Percentiles rank a stretch among this genome's conserved stretches.
These are phyloP conservation scores for Coemansia sp. DNA, from an alignment of 192 early-diverging fungal genomes.

Conservation along the genomic window DNA sequence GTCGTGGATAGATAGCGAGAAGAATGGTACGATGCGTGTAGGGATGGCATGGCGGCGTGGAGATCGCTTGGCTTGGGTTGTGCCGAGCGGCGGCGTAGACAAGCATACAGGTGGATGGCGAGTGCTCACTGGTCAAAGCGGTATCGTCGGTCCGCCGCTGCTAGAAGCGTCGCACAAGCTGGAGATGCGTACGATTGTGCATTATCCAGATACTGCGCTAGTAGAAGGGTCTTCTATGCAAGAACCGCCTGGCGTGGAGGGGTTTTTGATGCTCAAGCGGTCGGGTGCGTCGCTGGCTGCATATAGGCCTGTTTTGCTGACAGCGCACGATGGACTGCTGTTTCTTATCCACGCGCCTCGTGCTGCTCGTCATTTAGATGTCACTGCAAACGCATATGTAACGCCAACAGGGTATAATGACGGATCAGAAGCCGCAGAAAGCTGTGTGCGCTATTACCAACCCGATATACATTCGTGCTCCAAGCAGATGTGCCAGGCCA, in stretches of 20 bases:
- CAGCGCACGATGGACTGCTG: constrained; percentile 36
- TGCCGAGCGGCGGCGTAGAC: constrained; percentile 38
- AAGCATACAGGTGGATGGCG: constrained; percentile 8
- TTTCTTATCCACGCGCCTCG: constrained; percentile 45
- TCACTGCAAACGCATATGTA: background rate
- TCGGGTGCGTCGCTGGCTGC: constrained; percentile 16
- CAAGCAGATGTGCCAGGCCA: constrained; percentile 48
- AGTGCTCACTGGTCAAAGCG: constrained; percentile 17
- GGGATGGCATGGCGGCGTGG: constrained; percentile 52
- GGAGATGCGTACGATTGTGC: constrained; percentile 42
- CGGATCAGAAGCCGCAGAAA: background rate
- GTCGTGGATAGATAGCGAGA: constrained; percentile 42
- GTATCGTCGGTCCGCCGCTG: constrained; percentile 34
- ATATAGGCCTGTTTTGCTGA: constrained; percentile 36
- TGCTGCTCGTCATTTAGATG: constrained; percentile 35
- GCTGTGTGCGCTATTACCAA: constrained; percentile 29
- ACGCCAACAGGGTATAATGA: no score
- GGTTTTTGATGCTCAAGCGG: constrained; percentile 39
- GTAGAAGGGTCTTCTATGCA: constrained; percentile 9
- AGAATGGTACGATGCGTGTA: constrained; percentile 27
- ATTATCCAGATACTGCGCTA: constrained; percentile 36
- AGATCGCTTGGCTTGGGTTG: constrained; percentile 43
- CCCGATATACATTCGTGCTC: constrained; percentile 24
- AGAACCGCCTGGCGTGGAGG: constrained; percentile 43
- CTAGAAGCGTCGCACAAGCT: constrained; percentile 43